These are phyloP conservation scores for Suaeda aralocaspica DNA, from an alignment of 148 eudicot species.

Conservation along the genomic window DNA sequence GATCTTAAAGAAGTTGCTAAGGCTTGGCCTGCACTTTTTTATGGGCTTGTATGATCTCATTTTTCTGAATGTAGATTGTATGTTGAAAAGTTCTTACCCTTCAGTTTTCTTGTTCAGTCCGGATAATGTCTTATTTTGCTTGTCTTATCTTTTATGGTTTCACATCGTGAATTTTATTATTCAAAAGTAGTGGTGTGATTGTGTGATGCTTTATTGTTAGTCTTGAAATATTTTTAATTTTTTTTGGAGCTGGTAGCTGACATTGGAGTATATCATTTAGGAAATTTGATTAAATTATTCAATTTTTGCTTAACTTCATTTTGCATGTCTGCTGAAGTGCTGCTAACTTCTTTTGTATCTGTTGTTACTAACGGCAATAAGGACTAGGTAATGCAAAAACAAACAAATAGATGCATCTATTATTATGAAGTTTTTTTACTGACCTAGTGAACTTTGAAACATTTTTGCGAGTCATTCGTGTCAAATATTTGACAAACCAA, in stretches of 20 bases:
- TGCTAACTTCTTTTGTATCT: neutral
- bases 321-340: neutral
- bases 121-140: neutral
- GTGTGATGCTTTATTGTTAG: neutral
- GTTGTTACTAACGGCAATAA: neutral
- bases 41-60: conserved; percentile 47
- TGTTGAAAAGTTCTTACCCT: conserved; percentile 30
- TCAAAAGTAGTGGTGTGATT: neutral
- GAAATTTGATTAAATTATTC: neutral
- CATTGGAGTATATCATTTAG: neutral
- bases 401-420: neutral
- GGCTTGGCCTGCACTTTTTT: conserved; percentile 44
- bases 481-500: neutral
- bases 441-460: neutral
- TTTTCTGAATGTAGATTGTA: conserved; percentile 28
- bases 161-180: neutral
- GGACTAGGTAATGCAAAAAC: too few relatives aligned
- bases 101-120: neutral
- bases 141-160: neutral
- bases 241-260: neutral
- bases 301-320: neutral
- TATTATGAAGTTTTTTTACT: neutral
- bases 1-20: conserved; percentile 33
- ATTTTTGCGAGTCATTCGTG: neutral
- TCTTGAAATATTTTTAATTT: neutral